A percentile compares a stretch with the other conserved stretches of the same genome.
These are phyloP conservation scores for Eucalyptus regnans DNA, from an alignment of 345 rosid genomes.

Conservation along the genomic window DNA sequence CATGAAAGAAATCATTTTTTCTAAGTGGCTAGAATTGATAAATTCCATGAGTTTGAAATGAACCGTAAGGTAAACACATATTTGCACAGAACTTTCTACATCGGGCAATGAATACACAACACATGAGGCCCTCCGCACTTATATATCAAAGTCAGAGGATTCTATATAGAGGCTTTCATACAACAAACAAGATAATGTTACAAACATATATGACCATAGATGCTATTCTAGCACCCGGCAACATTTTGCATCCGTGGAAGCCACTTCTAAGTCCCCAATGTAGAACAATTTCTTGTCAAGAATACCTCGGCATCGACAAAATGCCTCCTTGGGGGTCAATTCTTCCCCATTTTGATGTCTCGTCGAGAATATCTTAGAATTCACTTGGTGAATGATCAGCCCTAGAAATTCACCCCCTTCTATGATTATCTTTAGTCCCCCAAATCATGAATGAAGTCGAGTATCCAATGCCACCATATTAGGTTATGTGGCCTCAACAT, in stretches of 20 bases:
- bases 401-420: neutral
- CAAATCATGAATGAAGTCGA: neutral
- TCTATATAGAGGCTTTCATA: neutral
- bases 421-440: neutral
- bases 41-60: neutral
- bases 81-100: neutral
- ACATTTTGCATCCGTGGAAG: neutral
- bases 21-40: no score
- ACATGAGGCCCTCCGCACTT: neutral
- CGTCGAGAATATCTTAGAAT: neutral
- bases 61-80: neutral
- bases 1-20: no score
- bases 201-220: neutral
- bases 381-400: neutral
- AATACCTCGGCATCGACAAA: neutral
- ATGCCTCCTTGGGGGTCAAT: neutral
- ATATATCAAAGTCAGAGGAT: neutral
- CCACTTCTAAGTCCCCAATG: neutral
- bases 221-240: neutral
- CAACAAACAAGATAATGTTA: neutral
- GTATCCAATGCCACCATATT: neutral
- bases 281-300: neutral
- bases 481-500: neutral
- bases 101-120: neutral
- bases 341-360: neutral